Conservation (phyloP, 139 green algal species). For the Picochlorum sp. region DNA sequence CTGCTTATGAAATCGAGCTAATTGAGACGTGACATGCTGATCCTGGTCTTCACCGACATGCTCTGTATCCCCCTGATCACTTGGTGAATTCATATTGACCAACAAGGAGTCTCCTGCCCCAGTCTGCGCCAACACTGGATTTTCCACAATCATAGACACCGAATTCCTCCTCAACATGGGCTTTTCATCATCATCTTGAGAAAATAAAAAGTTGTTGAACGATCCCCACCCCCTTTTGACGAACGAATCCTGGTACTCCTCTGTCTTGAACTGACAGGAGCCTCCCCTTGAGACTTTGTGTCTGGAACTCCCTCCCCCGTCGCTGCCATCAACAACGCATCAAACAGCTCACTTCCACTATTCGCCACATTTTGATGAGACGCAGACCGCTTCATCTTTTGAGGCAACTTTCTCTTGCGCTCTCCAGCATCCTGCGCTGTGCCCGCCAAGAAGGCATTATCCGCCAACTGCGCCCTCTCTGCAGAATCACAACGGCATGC, state of each 20-base stretch:
- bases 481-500: constrained; percentile 54
- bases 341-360: constrained; percentile 58
- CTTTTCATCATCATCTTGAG: not conserved
- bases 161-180: constrained; percentile 37
- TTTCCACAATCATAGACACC: constrained; percentile 42
- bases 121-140: constrained; percentile 34
- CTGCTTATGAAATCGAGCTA: constrained; percentile 17
- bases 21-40: not conserved
- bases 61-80: constrained; percentile 26
- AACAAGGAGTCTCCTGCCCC: constrained; percentile 21
- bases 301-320: constrained; percentile 30
- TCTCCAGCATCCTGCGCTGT: not conserved
- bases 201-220: no score
- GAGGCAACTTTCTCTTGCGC: not conserved
- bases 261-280: constrained; percentile 39
- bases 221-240: not conserved
- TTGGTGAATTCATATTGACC: constrained; percentile 14
- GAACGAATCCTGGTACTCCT: constrained; percentile 5
- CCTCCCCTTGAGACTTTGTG: constrained; percentile 26
- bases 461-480: constrained; percentile 18
- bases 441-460: constrained; percentile 12
- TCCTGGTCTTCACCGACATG: not conserved
- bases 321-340: constrained; percentile 71
- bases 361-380: not conserved
- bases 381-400: not conserved